Evolutionary conservation across 2,329 filamentous ascomycete genomes (phyloP), one percentile per base, ranked within the genome.

Genomic region (Xylaria arbuscula): DNA sequence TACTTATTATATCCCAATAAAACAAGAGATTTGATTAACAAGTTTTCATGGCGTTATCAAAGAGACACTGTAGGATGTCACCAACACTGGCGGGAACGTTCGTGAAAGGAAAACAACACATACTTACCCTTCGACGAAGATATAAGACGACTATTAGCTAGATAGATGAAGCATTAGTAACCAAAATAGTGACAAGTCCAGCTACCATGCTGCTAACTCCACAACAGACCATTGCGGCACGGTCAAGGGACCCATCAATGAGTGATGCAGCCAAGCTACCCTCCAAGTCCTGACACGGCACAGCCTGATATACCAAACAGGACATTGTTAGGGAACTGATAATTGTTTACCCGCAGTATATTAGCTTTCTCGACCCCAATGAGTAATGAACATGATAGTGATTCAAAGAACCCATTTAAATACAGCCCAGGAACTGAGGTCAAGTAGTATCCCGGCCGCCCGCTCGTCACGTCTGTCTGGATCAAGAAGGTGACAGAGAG

Each of bases 401-500:
- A 36, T n/a, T 10, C 62, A 53, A 48, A 59, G 38, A 47, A 11
- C 10, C 34, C 61, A 22, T 64, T 47, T 47, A 28, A 62, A 62
- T 53, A 68, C 55, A 24, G 69, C 64, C 32, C 61, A 62, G 58
- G 62, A 70, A 36, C 60, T 51, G 66, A 62, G 66, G 66, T 69
- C 48, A 58, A 62, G 68, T 74, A 69, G 70, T 45, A 74, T 74
- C 73, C 74, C 74, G 70, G 38, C 68, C 68, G 63, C 68, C 72
- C 73, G 72, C 69, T 62, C 58, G 72, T 70, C 71, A 70, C 69
- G 63, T 66, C 48, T 59, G 56, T 67, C 72, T 71, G 60, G 66
- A 76, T 75, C 65, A 40, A 76, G 73, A 75, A 75, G 72, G 74
- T 75, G 73, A 50, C 61, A 68, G 62, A 65, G 40, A 48, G 56